Evolutionary conservation across 176 grass and related monocot genomes (phyloP).

Genomic region (Eragrostis nindensis): DNA sequence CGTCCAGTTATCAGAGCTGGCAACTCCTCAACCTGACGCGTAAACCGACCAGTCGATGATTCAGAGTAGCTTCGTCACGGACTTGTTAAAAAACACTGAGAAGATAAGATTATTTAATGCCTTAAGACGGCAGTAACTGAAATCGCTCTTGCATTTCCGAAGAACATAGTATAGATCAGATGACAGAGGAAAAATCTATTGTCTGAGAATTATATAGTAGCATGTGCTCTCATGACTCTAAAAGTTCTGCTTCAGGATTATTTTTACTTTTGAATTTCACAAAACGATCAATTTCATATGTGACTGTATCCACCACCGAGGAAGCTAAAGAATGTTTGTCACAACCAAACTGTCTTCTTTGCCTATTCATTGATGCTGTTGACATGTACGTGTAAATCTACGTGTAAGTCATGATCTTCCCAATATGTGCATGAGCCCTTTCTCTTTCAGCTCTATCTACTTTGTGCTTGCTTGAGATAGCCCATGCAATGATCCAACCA

Average conservation of each 20-base stretch:
- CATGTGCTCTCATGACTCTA: not conserved
- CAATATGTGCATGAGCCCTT: not conserved
- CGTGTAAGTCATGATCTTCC: conserved; percentile 27
- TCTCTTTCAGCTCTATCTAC: conserved; percentile 15
- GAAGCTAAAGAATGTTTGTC: conserved; percentile 2
- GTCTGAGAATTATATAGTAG: not conserved
- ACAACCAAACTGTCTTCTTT: not conserved
- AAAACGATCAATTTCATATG: conserved; percentile 21
- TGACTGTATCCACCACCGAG: conserved; percentile 20
- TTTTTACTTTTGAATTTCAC: not conserved
- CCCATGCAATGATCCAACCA: conserved; percentile 5
- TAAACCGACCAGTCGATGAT: not conserved
- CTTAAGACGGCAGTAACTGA: not conserved
- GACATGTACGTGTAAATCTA: conserved; percentile 24
- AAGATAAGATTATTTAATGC: not conserved
- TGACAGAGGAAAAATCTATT: not conserved
- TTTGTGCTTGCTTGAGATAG: conserved; percentile 5
- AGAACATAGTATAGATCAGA: not conserved
- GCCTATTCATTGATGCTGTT: conserved; percentile 10
- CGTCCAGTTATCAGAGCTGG: not conserved
- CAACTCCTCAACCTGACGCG: not conserved
- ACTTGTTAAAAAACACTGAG: not conserved
- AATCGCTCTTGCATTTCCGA: not conserved
- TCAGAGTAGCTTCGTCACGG: not conserved
- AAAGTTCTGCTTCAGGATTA: not conserved